Evolutionary conservation across 805 yeast genomes (phyloP), one percentile per base, ranked within the genome.

Genomic region (Pichia exigua): DNA sequence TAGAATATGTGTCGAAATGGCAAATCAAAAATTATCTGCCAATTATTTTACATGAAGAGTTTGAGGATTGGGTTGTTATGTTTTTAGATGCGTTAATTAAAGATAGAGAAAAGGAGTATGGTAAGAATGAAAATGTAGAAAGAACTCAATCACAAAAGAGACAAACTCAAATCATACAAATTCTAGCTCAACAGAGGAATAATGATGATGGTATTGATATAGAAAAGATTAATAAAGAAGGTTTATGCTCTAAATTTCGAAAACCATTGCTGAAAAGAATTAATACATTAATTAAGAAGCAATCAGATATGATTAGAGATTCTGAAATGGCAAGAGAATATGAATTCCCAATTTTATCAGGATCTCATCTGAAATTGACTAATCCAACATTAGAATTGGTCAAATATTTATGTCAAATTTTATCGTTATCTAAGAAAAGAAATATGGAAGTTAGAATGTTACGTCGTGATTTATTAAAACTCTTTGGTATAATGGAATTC

Each of bases 401-500:
- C 38, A 94, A 92, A 63, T 77, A 71, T 52, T 58, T 95, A 24
- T 77, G 87, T 60, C 89, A 89, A 6, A 81, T 90, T 1, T 78
- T 87, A 65, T 72, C 81, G 2, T 71, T 92, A 13, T 87, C 90
- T 0, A 70, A 73, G 44, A 76, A 77, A 46, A 71, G 91, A 47
- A 77, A 74, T 45, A 71, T 88, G 38, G 97, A 91, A 62, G 86
- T 81, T 27, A 73, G 96, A 56, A 66, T 83, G 54, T 66, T 94
- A 51, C 75, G 97, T 51, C 82, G 86, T 55, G 90, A 85, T 50
- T 69, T 95, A 54, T 73, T 94, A 39, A 74, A 77, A 2, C 66
- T 86, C 6, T 79, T 95, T 58, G 95, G 90, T 30, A 77, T 91
- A 41, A 81, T 85, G 54, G 99, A 94, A 63, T 94, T 94, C 68